Evolutionary conservation across 164 flowering plant species (phyloP).

Genomic region (Euptelea pleiosperma): DNA sequence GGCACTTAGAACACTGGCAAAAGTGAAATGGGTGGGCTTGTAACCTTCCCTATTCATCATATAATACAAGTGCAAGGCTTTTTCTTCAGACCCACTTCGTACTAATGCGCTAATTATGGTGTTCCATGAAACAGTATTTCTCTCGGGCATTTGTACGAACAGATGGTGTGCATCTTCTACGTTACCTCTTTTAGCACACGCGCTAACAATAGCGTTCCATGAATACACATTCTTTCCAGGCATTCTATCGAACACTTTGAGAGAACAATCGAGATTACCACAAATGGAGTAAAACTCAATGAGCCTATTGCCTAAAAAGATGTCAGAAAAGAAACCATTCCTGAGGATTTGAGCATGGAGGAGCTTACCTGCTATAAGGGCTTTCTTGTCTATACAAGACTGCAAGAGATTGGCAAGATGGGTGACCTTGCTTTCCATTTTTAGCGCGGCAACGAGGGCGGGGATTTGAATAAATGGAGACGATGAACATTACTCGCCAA

Average conservation of each 20-base stretch:
- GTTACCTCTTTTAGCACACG: constrained; percentile 36
- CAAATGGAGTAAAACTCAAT: constrained; percentile 60
- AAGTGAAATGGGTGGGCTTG: constrained; percentile 55
- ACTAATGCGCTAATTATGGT: constrained; percentile 50
- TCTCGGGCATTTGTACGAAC: constrained; percentile 68
- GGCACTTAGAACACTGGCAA: constrained; percentile 74
- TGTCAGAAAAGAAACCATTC: constrained; percentile 32
- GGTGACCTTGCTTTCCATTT: constrained; percentile 27
- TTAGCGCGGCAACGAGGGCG: neutral
- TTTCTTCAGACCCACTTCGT: constrained; percentile 34
- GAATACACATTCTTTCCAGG: constrained; percentile 49
- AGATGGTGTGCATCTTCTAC: constrained; percentile 32
- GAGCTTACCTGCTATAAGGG: constrained; percentile 41
- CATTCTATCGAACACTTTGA: constrained; percentile 50
- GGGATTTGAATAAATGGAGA: no score
- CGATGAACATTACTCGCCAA: no score
- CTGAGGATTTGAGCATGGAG: constrained; percentile 57
- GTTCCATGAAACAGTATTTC: constrained; percentile 64
- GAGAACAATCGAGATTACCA: constrained; percentile 24
- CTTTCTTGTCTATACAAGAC: constrained; percentile 51
- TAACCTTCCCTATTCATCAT: constrained; percentile 54
- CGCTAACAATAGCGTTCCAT: constrained; percentile 60
- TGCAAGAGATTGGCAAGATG: constrained; percentile 48
- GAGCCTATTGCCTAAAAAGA: constrained; percentile 65
- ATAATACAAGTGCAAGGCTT: constrained; percentile 44